These are phyloP conservation scores for Calonectria pseudoreteaudii DNA, from an alignment of 2,329 filamentous ascomycete species.

Conservation along the genomic window DNA sequence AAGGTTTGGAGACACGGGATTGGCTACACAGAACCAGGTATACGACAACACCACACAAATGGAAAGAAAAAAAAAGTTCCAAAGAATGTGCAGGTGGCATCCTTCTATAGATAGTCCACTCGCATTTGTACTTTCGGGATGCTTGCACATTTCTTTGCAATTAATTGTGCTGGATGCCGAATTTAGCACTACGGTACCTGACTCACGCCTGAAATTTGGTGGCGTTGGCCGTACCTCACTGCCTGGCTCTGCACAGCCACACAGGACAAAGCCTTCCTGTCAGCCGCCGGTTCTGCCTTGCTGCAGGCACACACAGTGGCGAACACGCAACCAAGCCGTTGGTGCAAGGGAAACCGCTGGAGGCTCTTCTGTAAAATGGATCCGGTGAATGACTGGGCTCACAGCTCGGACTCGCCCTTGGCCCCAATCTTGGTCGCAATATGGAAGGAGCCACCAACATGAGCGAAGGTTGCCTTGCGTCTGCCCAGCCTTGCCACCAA, in stretches of 20 bases:
- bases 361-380: neutral
- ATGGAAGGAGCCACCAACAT: neutral
- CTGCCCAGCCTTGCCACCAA: neutral
- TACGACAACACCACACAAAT: neutral
- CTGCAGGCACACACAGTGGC: neutral
- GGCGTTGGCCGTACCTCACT: neutral
- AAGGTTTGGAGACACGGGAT: neutral
- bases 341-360: neutral
- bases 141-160: neutral
- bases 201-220: neutral
- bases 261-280: slow-evolving; percentile 8
- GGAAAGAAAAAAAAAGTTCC: neutral
- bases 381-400: neutral
- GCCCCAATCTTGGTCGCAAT: neutral
- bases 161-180: neutral
- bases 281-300: slow-evolving; percentile 15
- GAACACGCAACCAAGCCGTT: neutral
- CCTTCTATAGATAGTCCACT: neutral
- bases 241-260: slow-evolving; percentile 14
- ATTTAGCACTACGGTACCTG: slow-evolving; percentile 5
- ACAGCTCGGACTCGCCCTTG: too few species aligned
- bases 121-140: neutral
- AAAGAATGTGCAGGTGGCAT: neutral
- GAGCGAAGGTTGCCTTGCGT: neutral
- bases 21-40: neutral